phyloP scores from a whole-genome alignment of 768 basidiomycete genomes.

The Russula virescens region DNA sequence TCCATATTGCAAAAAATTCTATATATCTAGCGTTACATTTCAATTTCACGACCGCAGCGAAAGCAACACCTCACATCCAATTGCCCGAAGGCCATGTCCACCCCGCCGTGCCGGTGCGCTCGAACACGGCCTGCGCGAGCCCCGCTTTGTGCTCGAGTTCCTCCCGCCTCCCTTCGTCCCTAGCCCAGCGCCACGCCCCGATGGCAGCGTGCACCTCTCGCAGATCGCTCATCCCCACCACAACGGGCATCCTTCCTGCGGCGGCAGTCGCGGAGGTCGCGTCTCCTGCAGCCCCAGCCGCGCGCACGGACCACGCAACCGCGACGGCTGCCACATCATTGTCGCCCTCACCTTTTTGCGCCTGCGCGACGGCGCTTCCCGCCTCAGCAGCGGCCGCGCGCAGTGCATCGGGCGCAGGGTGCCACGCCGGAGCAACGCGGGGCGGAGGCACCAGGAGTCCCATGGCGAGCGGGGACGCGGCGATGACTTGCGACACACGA shows the following conservation, averaged over 20 bases:
- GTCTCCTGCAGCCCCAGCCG: conserved; percentile 5
- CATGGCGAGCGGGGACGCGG: conserved; percentile 85
- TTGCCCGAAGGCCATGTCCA: conserved; percentile 31
- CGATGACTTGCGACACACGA: conserved; percentile 57
- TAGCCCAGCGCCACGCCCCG: conserved; percentile 58
- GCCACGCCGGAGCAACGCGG: conserved; percentile 55
- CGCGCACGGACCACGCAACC: conserved; percentile 61
- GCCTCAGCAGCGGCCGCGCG: conserved; percentile 40
- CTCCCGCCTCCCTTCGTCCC: conserved; percentile 33
- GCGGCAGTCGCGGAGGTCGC: too few relatives aligned
- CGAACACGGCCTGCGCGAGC: conserved; percentile 40
- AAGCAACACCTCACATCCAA: conserved; percentile 1
- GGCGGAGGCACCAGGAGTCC: conserved; percentile 52
- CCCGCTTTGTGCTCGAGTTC: conserved; percentile 43
- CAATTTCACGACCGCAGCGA: too few relatives aligned
- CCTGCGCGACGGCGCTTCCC: conserved; percentile 29
- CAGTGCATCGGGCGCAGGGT: conserved; percentile 60
- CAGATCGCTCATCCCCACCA: conserved; percentile 65
- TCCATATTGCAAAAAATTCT: neutral
- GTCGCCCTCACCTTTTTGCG: conserved; percentile 30
- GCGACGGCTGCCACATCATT: conserved; percentile 52
- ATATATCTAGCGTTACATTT: neutral
- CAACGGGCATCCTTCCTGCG: conserved; percentile 46
- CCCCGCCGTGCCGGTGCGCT: conserved; percentile 47
- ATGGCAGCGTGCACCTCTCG: conserved; percentile 72